phyloP scores from a whole-genome alignment of 306 rosid genomes.

The Hylodesmum podocarpum region DNA sequence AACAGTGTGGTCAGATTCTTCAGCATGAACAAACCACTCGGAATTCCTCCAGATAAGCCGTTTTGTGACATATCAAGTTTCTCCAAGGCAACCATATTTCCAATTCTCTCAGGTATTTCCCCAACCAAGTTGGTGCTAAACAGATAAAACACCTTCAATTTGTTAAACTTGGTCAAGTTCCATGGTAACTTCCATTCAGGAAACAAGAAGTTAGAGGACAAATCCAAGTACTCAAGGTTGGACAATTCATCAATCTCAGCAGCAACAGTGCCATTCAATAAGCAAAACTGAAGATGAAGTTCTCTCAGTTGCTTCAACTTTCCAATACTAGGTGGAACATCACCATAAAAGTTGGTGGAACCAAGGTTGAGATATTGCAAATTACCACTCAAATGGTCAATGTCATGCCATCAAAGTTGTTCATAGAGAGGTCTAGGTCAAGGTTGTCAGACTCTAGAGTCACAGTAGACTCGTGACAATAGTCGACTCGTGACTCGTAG shows the following conservation, averaged over 20 bases:
- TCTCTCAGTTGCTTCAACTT: constrained; percentile 21
- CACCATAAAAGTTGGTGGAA: constrained; percentile 35
- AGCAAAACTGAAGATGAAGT: constrained; percentile 12
- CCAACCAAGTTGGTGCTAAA: constrained; percentile 31
- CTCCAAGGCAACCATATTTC: constrained; percentile 38
- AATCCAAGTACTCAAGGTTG: constrained; percentile 38
- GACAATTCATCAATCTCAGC: constrained; percentile 25
- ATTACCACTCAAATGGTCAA: neutral
- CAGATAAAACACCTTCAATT: constrained; percentile 30
- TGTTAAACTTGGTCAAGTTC: constrained; percentile 25
- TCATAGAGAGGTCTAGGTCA: constrained; percentile 22
- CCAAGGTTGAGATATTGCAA: constrained; percentile 35
- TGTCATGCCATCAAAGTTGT: constrained; percentile 40
- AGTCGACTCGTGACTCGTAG: no score
- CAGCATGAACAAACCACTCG: constrained; percentile 21
- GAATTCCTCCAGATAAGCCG: constrained; percentile 26
- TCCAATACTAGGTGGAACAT: constrained; percentile 35
- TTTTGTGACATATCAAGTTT: constrained; percentile 23
- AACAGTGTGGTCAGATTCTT: constrained; percentile 31
- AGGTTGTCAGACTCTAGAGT: no score
- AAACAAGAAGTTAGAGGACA: constrained; percentile 27
- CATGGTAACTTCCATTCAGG: constrained; percentile 31
- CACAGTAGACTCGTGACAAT: no score
- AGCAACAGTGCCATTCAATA: constrained; percentile 28
- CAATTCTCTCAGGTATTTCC: constrained; percentile 28